Base-by-base conservation (phyloP, 495 filamentous ascomycete species). In the Lasiosphaeris hirsuta region DNA sequence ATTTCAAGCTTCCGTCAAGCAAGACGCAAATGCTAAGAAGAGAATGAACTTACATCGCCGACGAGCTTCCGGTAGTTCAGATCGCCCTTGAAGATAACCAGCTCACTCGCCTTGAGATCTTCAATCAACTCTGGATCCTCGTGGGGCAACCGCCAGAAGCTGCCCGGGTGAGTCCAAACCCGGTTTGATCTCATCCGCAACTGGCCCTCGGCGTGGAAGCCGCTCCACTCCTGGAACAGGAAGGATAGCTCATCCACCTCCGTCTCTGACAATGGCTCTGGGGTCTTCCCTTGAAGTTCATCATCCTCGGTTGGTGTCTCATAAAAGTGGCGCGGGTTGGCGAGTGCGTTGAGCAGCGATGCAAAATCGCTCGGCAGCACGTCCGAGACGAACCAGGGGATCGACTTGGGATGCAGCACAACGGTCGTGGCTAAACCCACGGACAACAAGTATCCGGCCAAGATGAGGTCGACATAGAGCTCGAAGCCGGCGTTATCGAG, bases 361-460 rank as follows among this genome's bases (percentile, higher is more conserved):
- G 76, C 79, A 61, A 98, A 96, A 65, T 98, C 94, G 19, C 72
- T 79, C 0, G 92, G 90, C 10, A 96, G 71, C 10, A 97, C 94
- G 63, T 98, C 94, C 0, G 90, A 96, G 44, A 98, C 94, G 62
- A 97, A 98, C 94, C 94, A 98, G 0, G 94, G 94, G 50, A 97
- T 88, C 36, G 83, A 83, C 72, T 98, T 98, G 5, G 94, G 90
- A 67, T 96, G 91, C 7, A 98, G 81, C n/a, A 96, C 85, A 11
- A 97, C 78, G 6, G 81, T 84, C 0, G 92, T 96, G 1, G 93
- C 94, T 14, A 98, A 79, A 0, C 86, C 88, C 4, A 89, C 73
- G 0, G 87, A 84, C 7, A 98, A 77, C 3, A 98, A 78, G 65
- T 94, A 98, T 3, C 91, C 94, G 5, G 88, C 92, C 2, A 98